Evolutionary conservation across 257 asterid species (phyloP).

Genomic region (Solanum ossicruentum): DNA sequence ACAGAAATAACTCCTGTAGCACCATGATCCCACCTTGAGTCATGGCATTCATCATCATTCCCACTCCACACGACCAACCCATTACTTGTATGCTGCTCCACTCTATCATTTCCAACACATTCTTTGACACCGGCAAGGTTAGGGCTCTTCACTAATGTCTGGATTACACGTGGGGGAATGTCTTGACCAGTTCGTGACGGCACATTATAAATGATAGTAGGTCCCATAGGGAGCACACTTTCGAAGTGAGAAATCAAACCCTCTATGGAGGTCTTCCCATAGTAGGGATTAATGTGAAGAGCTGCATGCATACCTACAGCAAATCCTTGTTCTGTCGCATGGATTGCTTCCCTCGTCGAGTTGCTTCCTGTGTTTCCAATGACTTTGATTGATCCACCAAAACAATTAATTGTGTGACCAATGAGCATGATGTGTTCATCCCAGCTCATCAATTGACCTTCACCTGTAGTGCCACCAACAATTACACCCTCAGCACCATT

Average conservation of each 20-base stretch:
- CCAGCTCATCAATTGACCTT: constrained; percentile 90
- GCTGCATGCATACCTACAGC: constrained; percentile 96
- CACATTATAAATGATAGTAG: constrained; percentile 73
- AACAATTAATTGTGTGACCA: constrained; percentile 81
- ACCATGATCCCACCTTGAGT: constrained; percentile 68
- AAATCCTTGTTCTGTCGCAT: constrained; percentile 88
- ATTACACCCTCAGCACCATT: constrained; percentile 73
- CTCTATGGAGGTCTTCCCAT: constrained; percentile 72
- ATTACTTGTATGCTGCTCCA: constrained; percentile 38
- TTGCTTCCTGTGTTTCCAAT: constrained; percentile 91
- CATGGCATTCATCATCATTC: constrained; percentile 76
- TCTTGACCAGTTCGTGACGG: constrained; percentile 89
- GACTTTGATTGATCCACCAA: constrained; percentile 70
- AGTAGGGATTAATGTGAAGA: constrained; percentile 84
- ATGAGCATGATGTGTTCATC: constrained; percentile 91
- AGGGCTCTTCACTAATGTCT: constrained; percentile 24
- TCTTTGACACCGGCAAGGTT: constrained; percentile 82
- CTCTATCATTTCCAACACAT: constrained; percentile 63
- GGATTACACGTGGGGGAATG: constrained; percentile 49
- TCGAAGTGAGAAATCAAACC: constrained; percentile 70
- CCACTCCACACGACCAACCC: constrained; percentile 83
- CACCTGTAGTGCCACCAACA: constrained; percentile 93
- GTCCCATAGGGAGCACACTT: constrained; percentile 78
- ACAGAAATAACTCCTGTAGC: constrained; percentile 75
- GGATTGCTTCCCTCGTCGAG: constrained; percentile 83